Evolutionary conservation across 257 asterid species (phyloP).

Genomic region (Penstemon newberryi): DNA sequence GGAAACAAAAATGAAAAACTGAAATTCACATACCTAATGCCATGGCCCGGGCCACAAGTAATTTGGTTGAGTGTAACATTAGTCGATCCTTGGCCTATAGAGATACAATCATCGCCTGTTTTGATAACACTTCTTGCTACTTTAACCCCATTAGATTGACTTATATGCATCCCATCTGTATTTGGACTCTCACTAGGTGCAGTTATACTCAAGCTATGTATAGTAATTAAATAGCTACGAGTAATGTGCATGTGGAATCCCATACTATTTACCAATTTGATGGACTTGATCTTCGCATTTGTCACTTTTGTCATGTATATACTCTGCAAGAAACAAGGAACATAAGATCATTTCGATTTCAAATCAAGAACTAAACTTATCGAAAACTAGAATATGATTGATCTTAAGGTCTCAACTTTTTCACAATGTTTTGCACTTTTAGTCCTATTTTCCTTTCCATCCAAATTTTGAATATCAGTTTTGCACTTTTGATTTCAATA

Average conservation of each 20-base stretch:
- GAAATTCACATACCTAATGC: conserved; percentile 48
- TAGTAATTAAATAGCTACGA: conserved; percentile 35
- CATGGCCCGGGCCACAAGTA: conserved; percentile 72
- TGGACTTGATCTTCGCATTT: conserved; percentile 45
- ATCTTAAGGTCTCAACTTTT: no score
- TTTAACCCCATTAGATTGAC: conserved; percentile 44
- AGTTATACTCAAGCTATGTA: conserved; percentile 38
- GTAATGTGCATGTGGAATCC: conserved; percentile 74
- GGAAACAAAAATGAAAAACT: not conserved
- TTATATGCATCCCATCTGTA: conserved; percentile 66
- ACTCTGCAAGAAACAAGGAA: conserved; percentile 31
- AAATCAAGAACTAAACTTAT: no score
- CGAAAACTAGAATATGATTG: no score
- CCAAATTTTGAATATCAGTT: no score
- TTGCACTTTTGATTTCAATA: no score
- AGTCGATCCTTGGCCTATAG: conserved; percentile 57
- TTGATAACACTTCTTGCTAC: conserved; percentile 38
- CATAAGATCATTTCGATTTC: not conserved
- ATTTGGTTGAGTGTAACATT: conserved; percentile 50
- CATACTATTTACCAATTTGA: conserved; percentile 55
- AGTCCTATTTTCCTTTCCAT: no score
- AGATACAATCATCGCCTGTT: conserved; percentile 70
- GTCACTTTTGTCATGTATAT: conserved; percentile 41
- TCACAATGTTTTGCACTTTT: no score
- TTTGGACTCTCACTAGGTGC: conserved; percentile 54